A percentile compares a stretch with the other conserved stretches of the same genome.
Evolutionary conservation across 768 basidiomycete genomes (phyloP).

Genomic region (Myochromella boudieri): DNA sequence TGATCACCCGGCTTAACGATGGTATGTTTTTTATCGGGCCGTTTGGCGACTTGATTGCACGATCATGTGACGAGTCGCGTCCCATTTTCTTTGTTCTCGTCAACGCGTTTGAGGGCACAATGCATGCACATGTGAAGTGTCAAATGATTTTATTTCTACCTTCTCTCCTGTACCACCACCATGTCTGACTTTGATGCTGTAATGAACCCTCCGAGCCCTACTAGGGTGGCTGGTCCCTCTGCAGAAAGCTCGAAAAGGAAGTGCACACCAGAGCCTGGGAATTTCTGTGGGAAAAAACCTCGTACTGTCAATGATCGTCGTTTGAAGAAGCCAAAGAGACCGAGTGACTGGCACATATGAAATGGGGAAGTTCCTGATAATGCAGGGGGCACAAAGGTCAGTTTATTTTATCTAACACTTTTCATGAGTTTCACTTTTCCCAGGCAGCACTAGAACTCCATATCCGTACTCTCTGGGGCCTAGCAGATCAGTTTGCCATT

Average conservation of each 20-base stretch:
- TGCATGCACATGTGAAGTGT: conserved; percentile 2
- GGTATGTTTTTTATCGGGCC: too few species aligned
- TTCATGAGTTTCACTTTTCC: background rate
- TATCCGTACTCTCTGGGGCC: background rate
- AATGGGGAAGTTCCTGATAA: conserved; percentile 10
- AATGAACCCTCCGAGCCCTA: background rate
- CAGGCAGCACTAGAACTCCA: conserved; percentile 8
- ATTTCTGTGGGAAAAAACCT: conserved; percentile 4
- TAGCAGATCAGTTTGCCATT: background rate
- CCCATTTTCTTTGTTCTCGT: conserved; percentile 3
- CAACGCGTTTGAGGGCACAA: background rate
- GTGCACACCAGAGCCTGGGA: background rate
- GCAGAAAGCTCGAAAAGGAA: background rate
- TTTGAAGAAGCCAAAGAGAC: conserved; percentile 11
- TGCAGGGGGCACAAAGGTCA: conserved; percentile 12
- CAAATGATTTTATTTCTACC: background rate
- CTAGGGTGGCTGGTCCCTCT: too few species aligned
- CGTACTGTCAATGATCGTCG: background rate
- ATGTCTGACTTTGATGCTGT: background rate
- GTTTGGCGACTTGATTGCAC: too few species aligned
- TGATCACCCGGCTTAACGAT: too few species aligned
- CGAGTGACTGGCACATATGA: conserved; percentile 12
- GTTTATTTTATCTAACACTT: background rate
- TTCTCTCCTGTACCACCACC: background rate
- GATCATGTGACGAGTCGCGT: background rate